Conservation (phyloP, 257 asterid genomes). For the Cordia subcordata region DNA sequence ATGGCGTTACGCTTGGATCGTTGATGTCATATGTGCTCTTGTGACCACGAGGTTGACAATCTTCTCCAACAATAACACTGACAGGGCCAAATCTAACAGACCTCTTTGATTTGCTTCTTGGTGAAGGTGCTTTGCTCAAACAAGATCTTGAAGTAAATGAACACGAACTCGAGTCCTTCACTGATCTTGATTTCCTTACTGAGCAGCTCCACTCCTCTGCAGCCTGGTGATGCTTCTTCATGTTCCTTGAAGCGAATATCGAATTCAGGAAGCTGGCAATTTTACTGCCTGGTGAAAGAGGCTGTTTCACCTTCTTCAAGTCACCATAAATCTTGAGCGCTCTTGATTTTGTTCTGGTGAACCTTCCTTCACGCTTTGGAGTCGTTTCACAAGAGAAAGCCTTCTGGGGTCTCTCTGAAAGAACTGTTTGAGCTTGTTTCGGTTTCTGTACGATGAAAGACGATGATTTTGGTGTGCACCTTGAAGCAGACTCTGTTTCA, state of each 20-base stretch:
- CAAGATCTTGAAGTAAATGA: conserved; percentile 43
- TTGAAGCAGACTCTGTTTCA: conserved; percentile 49
- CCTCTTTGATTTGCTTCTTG: conserved; percentile 50
- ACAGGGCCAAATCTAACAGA: conserved; percentile 74
- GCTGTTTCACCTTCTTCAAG: conserved; percentile 40
- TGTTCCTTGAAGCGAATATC: conserved; percentile 58
- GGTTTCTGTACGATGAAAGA: background rate
- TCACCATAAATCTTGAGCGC: conserved; percentile 36
- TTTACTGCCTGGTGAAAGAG: conserved; percentile 45
- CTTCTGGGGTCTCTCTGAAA: background rate
- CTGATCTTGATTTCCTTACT: conserved; percentile 61
- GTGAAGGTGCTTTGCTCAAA: conserved; percentile 40
- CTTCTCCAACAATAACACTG: conserved; percentile 27
- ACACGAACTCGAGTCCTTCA: conserved; percentile 39
- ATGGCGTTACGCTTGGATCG: conserved; percentile 9
- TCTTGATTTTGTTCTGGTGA: conserved; percentile 32
- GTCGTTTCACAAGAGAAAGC: conserved; percentile 5
- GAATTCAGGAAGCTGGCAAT: conserved; percentile 56
- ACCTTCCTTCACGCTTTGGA: conserved; percentile 12
- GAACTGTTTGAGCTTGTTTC: background rate
- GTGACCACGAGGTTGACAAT: background rate
- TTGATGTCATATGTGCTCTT: background rate
- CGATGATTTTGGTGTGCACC: conserved; percentile 36
- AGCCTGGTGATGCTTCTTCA: conserved; percentile 29
- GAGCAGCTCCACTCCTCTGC: conserved; percentile 48